Evolutionary conservation across 2,329 filamentous ascomycete genomes (phyloP), one percentile per base, ranked within the genome.

Genomic region (Nothophoma quercina): DNA sequence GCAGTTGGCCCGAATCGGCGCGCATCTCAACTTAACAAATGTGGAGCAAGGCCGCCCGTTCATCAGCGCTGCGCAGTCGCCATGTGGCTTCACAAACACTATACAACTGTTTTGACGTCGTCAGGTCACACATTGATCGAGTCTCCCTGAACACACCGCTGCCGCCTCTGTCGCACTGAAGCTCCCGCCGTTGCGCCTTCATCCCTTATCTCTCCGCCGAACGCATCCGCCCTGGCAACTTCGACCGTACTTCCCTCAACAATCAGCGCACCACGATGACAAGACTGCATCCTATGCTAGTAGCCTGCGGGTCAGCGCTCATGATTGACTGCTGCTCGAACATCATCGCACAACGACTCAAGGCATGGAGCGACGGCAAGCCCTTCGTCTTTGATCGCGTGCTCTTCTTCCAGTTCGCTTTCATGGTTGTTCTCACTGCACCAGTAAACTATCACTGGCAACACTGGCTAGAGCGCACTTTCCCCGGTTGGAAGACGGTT

Each of bases 391-490:
- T 75, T 58, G 68, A 74, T 55, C 59, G 61, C 39, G 62, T 68
- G 45, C 69, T 74, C 47, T 75, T 75, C 63, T 60, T 68, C 48
- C 72, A 73, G 50, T 73, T 75, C 52, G 64, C 69, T 35, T 60
- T 91, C 51, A 95, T 88, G 77, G 83, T 87, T 49, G 68, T 89
- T 28, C 69, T 96, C 50, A 88, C 83, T 68, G 88, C 88, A 21
- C 91, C 92, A 1, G 88, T 90, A 33, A 96, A 97, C 75, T 91
- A 90, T 69, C 74, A 90, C 64, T 96, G 91, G 92, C 92, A 96
- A 79, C 83, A 86, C 30, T 89, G 83, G 72, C 82, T 96, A 29
- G 92, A 96, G 72, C 77, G 81, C 7, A 77, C 81, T 4, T 96
- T 91, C 67, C 92, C 92, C 0, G 87, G 88, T 0, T 73, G 69